These are phyloP conservation scores for Lachancea thermotolerans DNA, from an alignment of 805 yeast genomes.

Conservation along the genomic window DNA sequence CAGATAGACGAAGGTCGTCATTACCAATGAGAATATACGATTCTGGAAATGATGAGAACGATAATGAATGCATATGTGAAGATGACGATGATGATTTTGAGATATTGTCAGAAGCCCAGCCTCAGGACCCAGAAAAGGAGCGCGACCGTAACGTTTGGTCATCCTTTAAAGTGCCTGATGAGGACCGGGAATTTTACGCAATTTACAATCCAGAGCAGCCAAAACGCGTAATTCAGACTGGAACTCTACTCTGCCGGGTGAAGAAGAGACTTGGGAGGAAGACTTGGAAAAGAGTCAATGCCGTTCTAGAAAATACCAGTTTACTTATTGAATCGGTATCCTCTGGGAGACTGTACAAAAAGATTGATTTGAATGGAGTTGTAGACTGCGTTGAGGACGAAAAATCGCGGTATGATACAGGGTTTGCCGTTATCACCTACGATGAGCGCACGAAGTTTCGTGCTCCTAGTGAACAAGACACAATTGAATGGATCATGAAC, in stretches of 20 bases:
- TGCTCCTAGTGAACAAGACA: conserved; percentile 16
- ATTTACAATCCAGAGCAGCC: conserved; percentile 13
- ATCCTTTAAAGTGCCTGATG: conserved; percentile 6
- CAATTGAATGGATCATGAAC: conserved; percentile 22
- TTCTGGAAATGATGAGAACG: conserved; percentile 1
- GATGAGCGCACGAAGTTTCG: conserved; percentile 17
- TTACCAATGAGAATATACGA: background rate
- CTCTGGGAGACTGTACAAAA: conserved; percentile 11
- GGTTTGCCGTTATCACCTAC: conserved; percentile 16
- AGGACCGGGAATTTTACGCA: conserved; percentile 16
- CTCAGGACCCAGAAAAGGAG: background rate
- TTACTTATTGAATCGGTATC: conserved; percentile 15
- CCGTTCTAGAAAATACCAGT: conserved; percentile 13
- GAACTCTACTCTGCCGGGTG: conserved; percentile 13
- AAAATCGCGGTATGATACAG: conserved; percentile 9
- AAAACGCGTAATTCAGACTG: conserved; percentile 13
- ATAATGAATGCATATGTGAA: conserved; percentile 6
- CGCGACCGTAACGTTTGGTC: background rate
- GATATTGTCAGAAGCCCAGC: conserved; percentile 5
- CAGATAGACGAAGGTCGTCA: background rate
- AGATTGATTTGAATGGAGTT: conserved; percentile 11
- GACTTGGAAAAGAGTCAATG: conserved; percentile 18
- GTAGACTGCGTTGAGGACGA: conserved; percentile 20
- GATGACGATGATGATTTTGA: conserved; percentile 9
- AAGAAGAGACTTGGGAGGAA: conserved; percentile 15